Conservation (phyloP, 768 basidiomycete species). For the Serendipita vermifera region DNA sequence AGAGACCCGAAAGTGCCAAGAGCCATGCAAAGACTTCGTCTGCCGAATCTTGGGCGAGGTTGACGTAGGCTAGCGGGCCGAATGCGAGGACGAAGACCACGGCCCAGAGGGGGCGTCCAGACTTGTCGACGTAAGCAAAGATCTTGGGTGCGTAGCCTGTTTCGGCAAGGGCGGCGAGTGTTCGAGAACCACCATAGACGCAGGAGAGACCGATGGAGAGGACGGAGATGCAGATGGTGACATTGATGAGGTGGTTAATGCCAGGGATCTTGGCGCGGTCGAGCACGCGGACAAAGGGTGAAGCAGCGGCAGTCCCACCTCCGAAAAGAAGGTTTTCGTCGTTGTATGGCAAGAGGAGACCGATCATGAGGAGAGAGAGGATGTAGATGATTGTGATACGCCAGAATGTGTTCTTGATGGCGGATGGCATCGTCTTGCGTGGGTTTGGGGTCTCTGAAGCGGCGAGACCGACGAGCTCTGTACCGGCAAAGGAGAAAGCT, state of each 20-base stretch:
- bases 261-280: slow-evolving; percentile 48
- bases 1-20: slow-evolving; percentile 51
- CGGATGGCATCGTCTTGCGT: slow-evolving; percentile 47
- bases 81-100: slow-evolving; percentile 20
- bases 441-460: slow-evolving; percentile 57
- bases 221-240: slow-evolving; percentile 52
- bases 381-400: slow-evolving; percentile 54
- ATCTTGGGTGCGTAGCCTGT: slow-evolving; percentile 49
- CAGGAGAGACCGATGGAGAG: slow-evolving; percentile 52
- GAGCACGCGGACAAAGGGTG: slow-evolving; percentile 53
- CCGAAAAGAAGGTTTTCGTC: slow-evolving; percentile 39
- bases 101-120: slow-evolving; percentile 49
- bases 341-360: slow-evolving; percentile 47
- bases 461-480: slow-evolving; percentile 60
- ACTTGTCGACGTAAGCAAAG: slow-evolving; percentile 51
- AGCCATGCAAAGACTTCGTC: slow-evolving; percentile 47
- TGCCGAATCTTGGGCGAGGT: slow-evolving; percentile 25
- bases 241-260: slow-evolving; percentile 50
- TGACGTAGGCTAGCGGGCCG: slow-evolving; percentile 21
- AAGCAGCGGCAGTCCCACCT: slow-evolving; percentile 41
- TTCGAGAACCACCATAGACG: slow-evolving; percentile 53
- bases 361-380: slow-evolving; percentile 51
- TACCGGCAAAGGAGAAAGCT: slow-evolving; percentile 56
- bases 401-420: slow-evolving; percentile 56
- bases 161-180: slow-evolving; percentile 48